Conservation (phyloP, 1,284 basidiomycete genomes). For the Earliella scabrosa region DNA sequence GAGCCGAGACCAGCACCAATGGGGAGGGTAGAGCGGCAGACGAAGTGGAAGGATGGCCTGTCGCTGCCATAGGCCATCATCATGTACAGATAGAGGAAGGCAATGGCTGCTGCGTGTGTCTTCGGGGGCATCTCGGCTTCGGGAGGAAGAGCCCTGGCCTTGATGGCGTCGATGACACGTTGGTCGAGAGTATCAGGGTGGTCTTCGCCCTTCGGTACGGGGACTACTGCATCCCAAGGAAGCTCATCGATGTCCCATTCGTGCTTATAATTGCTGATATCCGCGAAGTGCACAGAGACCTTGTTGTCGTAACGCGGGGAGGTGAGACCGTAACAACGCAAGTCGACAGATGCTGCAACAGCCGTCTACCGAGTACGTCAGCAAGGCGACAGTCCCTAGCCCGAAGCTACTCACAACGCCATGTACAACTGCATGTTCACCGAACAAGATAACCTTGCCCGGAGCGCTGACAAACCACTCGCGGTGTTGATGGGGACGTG, state of each 20-base stretch:
- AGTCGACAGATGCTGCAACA: constrained; percentile 92
- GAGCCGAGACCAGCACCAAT: constrained; percentile 98
- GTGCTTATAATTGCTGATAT: constrained; percentile 78
- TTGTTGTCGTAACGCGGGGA: constrained; percentile 77
- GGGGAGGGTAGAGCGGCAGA: constrained; percentile 92
- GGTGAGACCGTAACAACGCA: constrained; percentile 91
- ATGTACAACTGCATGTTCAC: constrained; percentile 99
- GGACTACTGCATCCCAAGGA: constrained; percentile 82
- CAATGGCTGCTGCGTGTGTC: constrained; percentile 72
- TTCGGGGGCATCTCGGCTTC: constrained; percentile 48
- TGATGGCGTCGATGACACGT: constrained; percentile 72
- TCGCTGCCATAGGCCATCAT: constrained; percentile 59
- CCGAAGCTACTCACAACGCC: constrained; percentile 75
- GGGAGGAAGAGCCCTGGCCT: constrained; percentile 51
- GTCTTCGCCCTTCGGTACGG: constrained; percentile 52
- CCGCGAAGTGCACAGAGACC: constrained; percentile 80
- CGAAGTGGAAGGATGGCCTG: constrained; percentile 80
- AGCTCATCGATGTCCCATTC: constrained; percentile 85
- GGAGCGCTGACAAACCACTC: constrained; percentile 94
- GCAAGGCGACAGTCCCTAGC: background rate
- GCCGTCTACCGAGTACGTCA: constrained; percentile 71
- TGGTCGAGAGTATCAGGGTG: constrained; percentile 75
- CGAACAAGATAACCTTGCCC: constrained; percentile 98
- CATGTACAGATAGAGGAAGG: constrained; percentile 97
- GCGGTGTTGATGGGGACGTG: constrained; percentile 44